Evolutionary conservation across 805 yeast species (phyloP), one percentile per base, ranked within the genome.

Genomic region (Kodamaea kaohsiungensis): DNA sequence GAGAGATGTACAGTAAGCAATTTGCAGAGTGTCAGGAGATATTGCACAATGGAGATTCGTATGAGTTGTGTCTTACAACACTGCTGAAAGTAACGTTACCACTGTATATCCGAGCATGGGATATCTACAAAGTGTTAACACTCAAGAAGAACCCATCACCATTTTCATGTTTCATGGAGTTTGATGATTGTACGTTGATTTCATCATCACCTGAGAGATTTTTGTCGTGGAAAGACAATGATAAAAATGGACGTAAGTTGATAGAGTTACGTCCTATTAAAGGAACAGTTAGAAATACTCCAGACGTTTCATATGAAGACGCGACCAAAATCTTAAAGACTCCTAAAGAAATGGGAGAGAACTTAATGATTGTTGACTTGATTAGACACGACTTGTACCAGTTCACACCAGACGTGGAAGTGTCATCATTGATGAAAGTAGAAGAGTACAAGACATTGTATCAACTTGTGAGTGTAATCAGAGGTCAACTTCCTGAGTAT

Each of bases 161-260:
- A 1, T 93, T 89, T 66, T 85, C 97, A 2, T 86, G 95, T 52
- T 95, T 73, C 65, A 76, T 95, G 76, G 78, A 84, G 49, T 88
- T 93, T 62, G 79, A 75, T 1, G 88, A 86, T 56, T 80, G 81
- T 25, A 75, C 78, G 10, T 71, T 95, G 33, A 76, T 93, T 2
- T 90, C 97, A 1, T 87, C 97, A 0, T 93, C 98, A 0, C 99
- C 99, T 0, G 99, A 95, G 68, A 76, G 99, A 58, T 96, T 95
- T 64, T 66, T 96, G 50, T 80, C 86, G 2, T 96, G 98, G 97
- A 78, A 65, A 47, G 56, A 61, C 9, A 25, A 38, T 35, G 50
- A 17, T 12, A 22, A n/a, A 2, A 61, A 59, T 1, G 53, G 51
- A 13, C 35, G 25, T 22, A 72, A 72, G 58, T 59, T 58, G 18